Evolutionary conservation across 2,329 filamentous ascomycete species (phyloP), one percentile per base, ranked within the genome.

Genomic region (Lithohypha guttulata): DNA sequence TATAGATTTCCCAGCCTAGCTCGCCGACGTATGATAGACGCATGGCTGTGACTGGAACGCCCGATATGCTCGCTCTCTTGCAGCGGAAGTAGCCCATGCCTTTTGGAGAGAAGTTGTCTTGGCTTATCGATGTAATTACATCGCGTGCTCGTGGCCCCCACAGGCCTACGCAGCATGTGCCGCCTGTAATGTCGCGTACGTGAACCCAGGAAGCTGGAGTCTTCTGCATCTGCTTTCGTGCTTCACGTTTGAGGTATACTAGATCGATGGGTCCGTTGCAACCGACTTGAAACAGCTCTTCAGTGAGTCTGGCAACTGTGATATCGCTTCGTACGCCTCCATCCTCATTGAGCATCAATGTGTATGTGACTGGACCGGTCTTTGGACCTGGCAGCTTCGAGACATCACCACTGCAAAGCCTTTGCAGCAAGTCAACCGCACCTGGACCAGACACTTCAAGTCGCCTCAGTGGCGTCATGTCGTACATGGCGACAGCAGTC

Each of bases 21-120:
- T 79, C 75, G 4, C 76, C 75, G 3, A 79, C 70, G 35, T 71
- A 75, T 0, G 75, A 79, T 25, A 75, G 62, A 2, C 71, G 64
- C 49, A 76, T 65, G 0, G 63, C 64, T 0, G 62, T 69, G 2
- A 76, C 71, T 0, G 76, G 75, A 10, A 79, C 65, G 0, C 73
- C 71, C 6, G 59, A 62, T 34, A 79, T 63, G 41, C 54, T 62
- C 0, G 64, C 62, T 13, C 57, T 59, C 56, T 71, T 74, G 31
- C 66, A 62, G 1, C 61, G 59, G 44, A 72, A 66, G 39, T 73
- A 70, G 0, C 67, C 65, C 1, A 78, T 57, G 0, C 59, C 66
- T 20, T 47, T 50, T 25, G 47, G 46, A 6, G 38, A 34, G 22
- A 40, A 50, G 23, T 50, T 44, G 25, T 48, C 49, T 8, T 26